Percentiles rank a stretch among this genome's conserved stretches.
phyloP scores from a whole-genome alignment of 352 stramenopile genomes.

The Phytophthora niederhauseri region DNA sequence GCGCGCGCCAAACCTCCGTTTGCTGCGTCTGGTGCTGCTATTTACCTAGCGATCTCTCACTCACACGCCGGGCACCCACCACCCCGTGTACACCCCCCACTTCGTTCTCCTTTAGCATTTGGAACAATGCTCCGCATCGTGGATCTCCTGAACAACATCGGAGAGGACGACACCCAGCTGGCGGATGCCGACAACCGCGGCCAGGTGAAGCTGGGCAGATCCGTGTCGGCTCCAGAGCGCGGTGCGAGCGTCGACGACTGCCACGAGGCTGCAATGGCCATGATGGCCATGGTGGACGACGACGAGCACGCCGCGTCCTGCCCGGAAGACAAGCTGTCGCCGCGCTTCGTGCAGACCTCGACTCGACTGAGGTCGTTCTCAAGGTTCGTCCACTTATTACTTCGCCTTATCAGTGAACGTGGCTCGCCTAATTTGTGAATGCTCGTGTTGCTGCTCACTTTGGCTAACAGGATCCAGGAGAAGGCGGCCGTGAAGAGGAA shows the following conservation, averaged over 20 bases:
- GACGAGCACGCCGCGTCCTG: constrained; percentile 40
- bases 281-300: constrained; percentile 33
- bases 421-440: neutral
- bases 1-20: constrained; percentile 25
- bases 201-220: constrained; percentile 35
- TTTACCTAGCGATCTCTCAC: constrained; percentile 34
- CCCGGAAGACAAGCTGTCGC: constrained; percentile 37
- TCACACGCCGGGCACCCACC: constrained; percentile 32
- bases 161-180: constrained; percentile 35
- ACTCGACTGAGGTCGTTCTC: constrained; percentile 25
- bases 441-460: neutral
- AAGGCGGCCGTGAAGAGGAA: constrained; percentile 39
- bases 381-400: constrained; percentile 9
- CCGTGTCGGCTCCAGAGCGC: constrained; percentile 37
- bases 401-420: neutral
- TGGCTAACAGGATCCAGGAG: constrained; percentile 28
- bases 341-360: constrained; percentile 16
- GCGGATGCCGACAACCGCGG: constrained; percentile 6
- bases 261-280: constrained; percentile 20
- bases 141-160: constrained; percentile 44
- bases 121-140: constrained; percentile 38
- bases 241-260: constrained; percentile 3
- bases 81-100: constrained; percentile 29
- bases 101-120: neutral
- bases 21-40: constrained; percentile 34